phyloP scores from a whole-genome alignment of 306 rosid species.

The Potentilla sterilis region DNA sequence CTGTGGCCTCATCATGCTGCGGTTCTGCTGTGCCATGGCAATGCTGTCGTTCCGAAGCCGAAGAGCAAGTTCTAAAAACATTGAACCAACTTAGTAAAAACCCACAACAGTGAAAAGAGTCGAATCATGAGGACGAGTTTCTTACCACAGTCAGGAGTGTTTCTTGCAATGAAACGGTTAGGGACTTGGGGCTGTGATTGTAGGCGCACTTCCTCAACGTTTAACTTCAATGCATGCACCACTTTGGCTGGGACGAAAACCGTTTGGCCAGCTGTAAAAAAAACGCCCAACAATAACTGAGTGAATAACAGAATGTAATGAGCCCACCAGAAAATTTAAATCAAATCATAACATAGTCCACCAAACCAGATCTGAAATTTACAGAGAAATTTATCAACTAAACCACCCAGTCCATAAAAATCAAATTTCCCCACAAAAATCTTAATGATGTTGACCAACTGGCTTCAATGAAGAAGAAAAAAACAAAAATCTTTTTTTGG shows the following conservation, averaged over 20 bases:
- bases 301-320: neutral
- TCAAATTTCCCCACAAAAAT: neutral
- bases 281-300: neutral
- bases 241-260: conserved; percentile 65
- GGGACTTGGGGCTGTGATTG: conserved; percentile 33
- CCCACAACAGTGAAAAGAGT: too few species aligned
- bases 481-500: neutral
- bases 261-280: conserved; percentile 45
- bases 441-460: conserved; percentile 8
- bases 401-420: neutral
- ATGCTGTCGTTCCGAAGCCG: conserved; percentile 13
- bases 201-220: conserved; percentile 33
- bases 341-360: neutral
- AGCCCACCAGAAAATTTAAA: neutral
- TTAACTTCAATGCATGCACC: conserved; percentile 59
- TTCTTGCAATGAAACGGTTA: conserved; percentile 30
- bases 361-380: conserved; percentile 13
- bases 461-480: neutral
- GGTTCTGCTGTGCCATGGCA: conserved; percentile 36
- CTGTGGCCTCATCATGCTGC: conserved; percentile 30
- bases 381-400: neutral
- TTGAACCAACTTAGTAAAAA: neutral
- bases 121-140: neutral
- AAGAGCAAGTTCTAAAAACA: conserved; percentile 23
- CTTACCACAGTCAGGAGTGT: conserved; percentile 43